Percentiles rank a stretch among this genome's conserved stretches.
Evolutionary conservation across 257 asterid species (phyloP).

Genomic region (Plectranthus barbatus): DNA sequence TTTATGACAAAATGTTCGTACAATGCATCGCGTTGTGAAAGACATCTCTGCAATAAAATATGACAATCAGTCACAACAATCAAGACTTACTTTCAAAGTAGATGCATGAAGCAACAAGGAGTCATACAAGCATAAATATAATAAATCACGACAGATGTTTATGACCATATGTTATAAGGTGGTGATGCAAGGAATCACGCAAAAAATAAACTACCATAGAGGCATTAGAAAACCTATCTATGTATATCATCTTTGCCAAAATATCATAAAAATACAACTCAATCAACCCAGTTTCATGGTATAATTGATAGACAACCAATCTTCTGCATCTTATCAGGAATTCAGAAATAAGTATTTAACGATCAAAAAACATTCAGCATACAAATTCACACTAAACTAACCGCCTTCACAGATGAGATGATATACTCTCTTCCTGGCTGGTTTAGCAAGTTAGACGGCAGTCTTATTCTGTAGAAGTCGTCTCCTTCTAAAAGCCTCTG

Average conservation of each 20-base stretch:
- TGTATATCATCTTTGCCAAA: background rate
- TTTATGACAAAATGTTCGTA: slow-evolving; percentile 88
- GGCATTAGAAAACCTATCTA: background rate
- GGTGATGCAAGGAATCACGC: background rate
- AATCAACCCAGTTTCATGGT: background rate
- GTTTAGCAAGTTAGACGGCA: slow-evolving; percentile 68
- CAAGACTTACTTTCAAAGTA: background rate
- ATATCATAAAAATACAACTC: background rate
- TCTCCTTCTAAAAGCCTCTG: slow-evolving; percentile 88
- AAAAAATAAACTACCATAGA: background rate
- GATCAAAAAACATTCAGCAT: background rate
- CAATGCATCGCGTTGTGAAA: slow-evolving; percentile 66
- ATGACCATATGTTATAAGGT: background rate
- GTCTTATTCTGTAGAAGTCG: slow-evolving; percentile 77
- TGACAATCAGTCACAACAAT: slow-evolving; percentile 2
- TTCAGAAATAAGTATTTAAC: background rate
- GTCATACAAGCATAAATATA: background rate
- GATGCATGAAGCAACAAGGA: slow-evolving; percentile 3
- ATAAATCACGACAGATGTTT: background rate
- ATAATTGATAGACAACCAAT: slow-evolving; percentile 8
- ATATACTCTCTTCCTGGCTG: slow-evolving; percentile 68
- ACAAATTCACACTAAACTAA: slow-evolving; percentile 24
- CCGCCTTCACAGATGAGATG: slow-evolving; percentile 86
- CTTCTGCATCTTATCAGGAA: slow-evolving; percentile 6
- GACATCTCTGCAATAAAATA: slow-evolving; percentile 69